Evolutionary conservation across 2,329 filamentous ascomycete genomes (phyloP).

Genomic region (Fonsecaea nubica): DNA sequence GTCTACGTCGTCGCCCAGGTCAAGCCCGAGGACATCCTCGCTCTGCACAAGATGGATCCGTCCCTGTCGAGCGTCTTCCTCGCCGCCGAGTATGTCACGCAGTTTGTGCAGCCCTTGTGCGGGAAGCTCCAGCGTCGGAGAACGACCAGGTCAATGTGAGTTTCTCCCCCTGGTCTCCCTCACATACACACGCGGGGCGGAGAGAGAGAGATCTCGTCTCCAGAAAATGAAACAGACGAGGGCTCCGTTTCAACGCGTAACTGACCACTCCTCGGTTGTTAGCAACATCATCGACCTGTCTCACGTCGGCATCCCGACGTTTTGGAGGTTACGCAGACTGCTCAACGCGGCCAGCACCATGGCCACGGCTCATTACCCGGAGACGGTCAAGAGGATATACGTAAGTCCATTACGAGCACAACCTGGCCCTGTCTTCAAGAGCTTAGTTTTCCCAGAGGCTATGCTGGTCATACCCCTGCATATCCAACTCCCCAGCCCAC

Average conservation of each 20-base stretch:
- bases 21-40: constrained; percentile 21
- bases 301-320: constrained; percentile 16
- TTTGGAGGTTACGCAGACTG: constrained; percentile 19
- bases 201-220: no score
- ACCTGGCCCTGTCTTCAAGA: no score
- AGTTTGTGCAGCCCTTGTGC: constrained; percentile 27
- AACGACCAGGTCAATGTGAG: constrained; percentile 13
- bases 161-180: not conserved
- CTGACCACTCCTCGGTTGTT: not conserved
- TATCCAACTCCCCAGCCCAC: no score
- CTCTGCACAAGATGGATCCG: constrained; percentile 20
- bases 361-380: constrained; percentile 25
- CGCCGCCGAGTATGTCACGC: constrained; percentile 24
- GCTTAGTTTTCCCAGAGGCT: not conserved
- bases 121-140: constrained; percentile 16
- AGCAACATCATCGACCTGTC: constrained; percentile 24
- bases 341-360: constrained; percentile 22
- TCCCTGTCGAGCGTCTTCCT: constrained; percentile 22
- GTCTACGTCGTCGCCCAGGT: constrained; percentile 61
- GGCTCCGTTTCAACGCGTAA: no score
- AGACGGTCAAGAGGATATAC: constrained; percentile 26
- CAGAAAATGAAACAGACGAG: no score
- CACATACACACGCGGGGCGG: no score
- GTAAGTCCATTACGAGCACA: constrained; percentile 5
- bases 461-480: no score